A percentile compares a stretch with the other conserved stretches of the same genome.
These are phyloP conservation scores for Hibiscus mutabilis DNA, from an alignment of 345 rosid species.

Conservation along the genomic window DNA sequence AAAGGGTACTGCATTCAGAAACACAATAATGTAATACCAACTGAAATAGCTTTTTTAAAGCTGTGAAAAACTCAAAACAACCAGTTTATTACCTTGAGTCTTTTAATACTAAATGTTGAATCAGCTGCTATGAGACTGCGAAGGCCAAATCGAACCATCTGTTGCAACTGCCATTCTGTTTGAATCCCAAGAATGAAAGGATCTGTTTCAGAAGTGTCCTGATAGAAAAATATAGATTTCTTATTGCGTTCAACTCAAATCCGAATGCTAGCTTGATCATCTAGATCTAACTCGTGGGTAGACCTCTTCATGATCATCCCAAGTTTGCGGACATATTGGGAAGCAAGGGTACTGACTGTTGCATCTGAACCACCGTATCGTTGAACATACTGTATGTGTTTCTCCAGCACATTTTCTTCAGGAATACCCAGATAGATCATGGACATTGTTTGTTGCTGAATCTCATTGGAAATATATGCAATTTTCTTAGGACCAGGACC, in stretches of 20 bases:
- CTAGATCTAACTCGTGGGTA: slow-evolving; percentile 82
- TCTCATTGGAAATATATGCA: slow-evolving; percentile 79
- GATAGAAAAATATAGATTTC: slow-evolving; percentile 82
- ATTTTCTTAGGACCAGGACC: slow-evolving; percentile 94
- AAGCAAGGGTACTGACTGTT: slow-evolving; percentile 65
- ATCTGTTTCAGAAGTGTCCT: slow-evolving; percentile 66
- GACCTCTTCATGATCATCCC: slow-evolving; percentile 91
- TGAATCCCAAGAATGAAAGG: slow-evolving; percentile 86
- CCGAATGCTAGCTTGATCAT: slow-evolving; percentile 88
- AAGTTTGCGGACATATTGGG: slow-evolving; percentile 86
- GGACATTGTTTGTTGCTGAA: slow-evolving; percentile 85
- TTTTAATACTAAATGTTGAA: slow-evolving; percentile 85
- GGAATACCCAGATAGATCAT: slow-evolving; percentile 96
- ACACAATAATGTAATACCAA: slow-evolving; percentile 11
- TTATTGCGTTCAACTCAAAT: slow-evolving; percentile 85
- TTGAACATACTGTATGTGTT: slow-evolving; percentile 89
- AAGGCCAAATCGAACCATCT: slow-evolving; percentile 87
- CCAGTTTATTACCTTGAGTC: slow-evolving; percentile 57
- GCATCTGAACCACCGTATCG: slow-evolving; percentile 76
- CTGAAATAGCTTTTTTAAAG: not conserved
- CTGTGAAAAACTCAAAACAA: not conserved
- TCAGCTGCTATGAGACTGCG: slow-evolving; percentile 70
- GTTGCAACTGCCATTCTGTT: slow-evolving; percentile 95
- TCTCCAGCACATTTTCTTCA: slow-evolving; percentile 88
- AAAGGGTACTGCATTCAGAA: slow-evolving; percentile 65